These are phyloP conservation scores for Zymoseptoria pseudotritici DNA, from an alignment of 2,329 filamentous ascomycete genomes.

Conservation along the genomic window DNA sequence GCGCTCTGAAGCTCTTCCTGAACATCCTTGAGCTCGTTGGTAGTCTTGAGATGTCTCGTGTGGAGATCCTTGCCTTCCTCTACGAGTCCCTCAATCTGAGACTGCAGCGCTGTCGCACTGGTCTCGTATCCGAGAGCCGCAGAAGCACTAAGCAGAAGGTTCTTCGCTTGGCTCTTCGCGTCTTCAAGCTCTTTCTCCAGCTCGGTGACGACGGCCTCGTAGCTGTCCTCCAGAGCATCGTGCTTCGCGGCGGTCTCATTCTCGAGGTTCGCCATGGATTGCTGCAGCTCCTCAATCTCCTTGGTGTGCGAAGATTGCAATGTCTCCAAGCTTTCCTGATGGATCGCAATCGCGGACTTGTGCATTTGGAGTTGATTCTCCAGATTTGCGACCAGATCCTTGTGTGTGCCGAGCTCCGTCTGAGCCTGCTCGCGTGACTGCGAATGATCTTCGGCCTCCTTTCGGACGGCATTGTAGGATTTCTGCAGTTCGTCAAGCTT, in stretches of 20 bases:
- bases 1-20: constrained; percentile 38
- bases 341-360: constrained; percentile 47
- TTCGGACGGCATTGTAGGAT: constrained; percentile 57
- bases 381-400: constrained; percentile 46
- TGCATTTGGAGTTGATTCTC: constrained; percentile 51
- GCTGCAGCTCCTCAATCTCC: constrained; percentile 55
- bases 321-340: constrained; percentile 47
- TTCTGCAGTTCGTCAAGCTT: constrained; percentile 69
- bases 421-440: constrained; percentile 51
- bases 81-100: constrained; percentile 38
- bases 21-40: constrained; percentile 35
- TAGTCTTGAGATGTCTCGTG: constrained; percentile 36
- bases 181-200: constrained; percentile 53
- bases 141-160: constrained; percentile 57
- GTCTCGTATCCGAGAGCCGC: constrained; percentile 58
- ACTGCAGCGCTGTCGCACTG: constrained; percentile 34
- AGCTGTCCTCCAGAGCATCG: constrained; percentile 30
- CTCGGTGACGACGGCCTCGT: constrained; percentile 29
- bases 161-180: constrained; percentile 52
- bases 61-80: constrained; percentile 40
- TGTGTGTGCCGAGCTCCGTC: constrained; percentile 45
- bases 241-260: constrained; percentile 28
- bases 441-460: constrained; percentile 60
- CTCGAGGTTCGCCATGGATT: constrained; percentile 40
- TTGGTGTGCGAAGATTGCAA: constrained; percentile 48